Base-by-base conservation (phyloP, 208 protist species). In the Vickermania ingenoplastis region DNA sequence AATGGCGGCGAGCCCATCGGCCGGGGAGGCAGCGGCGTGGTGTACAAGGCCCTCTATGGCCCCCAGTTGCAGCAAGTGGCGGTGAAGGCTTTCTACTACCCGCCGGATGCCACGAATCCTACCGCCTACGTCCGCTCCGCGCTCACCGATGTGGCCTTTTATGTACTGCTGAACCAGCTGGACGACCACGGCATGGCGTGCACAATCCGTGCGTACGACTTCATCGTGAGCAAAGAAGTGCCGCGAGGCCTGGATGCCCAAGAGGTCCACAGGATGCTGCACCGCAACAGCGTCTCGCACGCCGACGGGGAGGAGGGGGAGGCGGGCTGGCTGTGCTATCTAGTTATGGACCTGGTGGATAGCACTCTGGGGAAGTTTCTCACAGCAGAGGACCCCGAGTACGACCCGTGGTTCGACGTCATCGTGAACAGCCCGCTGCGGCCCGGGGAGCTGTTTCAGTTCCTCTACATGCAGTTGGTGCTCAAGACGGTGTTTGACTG, bases 261-360 rank as follows among this genome's bases (percentile, higher is more conserved):
- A 13, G 83, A 89, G 57, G 73, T 73, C 1, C 36, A n/a, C 11
- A 17, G 17, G 11, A 5, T 25, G 14, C 36, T 45, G 36, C 36
- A 45, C 11, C 36, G 36, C 36, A 7, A 17, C 17, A 41, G 57
- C 25, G 71, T 56, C 54, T 78, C 73, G 27, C 64, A 70, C 13
- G 69, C 69, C 23, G 61, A 61, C 26, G 60, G 5, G 0, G 65
- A 81, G 17, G n/a, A 58, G 1, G 31, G 31, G 21, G 57, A 25
- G 21, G 64, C 57, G 1, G 74, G 68, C 14, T 69, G 73, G 51
- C 80, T 95, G 48, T 91, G 84, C 68, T 95, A 92, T 71, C 57
- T 92, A 14, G 59, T 91, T 1, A 88, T 76, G 1, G 73, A 86
- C 54, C 63, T 91, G 26, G 91, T 95, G 88, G 88, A 95, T 64